Conservation (phyloP, 768 basidiomycete species). For the Suillus discolor region DNA sequence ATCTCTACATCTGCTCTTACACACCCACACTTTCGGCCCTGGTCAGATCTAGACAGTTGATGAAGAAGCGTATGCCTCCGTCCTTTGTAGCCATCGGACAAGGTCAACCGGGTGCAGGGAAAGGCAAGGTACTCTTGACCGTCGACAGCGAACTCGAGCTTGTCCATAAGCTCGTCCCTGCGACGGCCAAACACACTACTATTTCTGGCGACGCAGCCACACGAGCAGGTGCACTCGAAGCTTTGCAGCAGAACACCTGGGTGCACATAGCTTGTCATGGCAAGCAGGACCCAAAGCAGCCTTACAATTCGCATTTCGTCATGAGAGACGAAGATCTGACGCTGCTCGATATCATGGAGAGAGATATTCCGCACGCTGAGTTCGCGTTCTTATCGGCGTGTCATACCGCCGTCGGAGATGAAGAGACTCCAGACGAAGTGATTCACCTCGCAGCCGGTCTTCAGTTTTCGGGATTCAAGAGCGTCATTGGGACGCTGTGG, state of each 20-base stretch:
- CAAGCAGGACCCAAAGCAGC: slow-evolving; percentile 26
- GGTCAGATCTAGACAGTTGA: background rate
- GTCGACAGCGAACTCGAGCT: background rate
- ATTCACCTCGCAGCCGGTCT: too few relatives aligned
- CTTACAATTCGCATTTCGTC: slow-evolving; percentile 13
- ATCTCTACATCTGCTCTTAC: background rate
- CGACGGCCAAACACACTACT: background rate
- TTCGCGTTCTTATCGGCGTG: slow-evolving; percentile 11
- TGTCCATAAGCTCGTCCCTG: background rate
- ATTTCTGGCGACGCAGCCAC: background rate
- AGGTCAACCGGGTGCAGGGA: background rate
- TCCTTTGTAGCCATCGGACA: background rate
- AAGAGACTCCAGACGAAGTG: too few relatives aligned
- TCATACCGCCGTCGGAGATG: background rate
- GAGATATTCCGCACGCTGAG: background rate
- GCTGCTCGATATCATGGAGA: slow-evolving; percentile 6
- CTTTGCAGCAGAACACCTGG: slow-evolving; percentile 10
- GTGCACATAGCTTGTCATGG: slow-evolving; percentile 42
- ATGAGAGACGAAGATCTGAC: background rate
- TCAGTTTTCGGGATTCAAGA: too few relatives aligned
- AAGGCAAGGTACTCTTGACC: background rate
- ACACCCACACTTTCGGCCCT: background rate
- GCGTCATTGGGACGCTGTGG: too few relatives aligned
- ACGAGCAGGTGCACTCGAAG: background rate
- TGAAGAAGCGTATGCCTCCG: background rate